Conservation (phyloP, 106 monocot species). For the Phalaenopsis aphrodite region DNA sequence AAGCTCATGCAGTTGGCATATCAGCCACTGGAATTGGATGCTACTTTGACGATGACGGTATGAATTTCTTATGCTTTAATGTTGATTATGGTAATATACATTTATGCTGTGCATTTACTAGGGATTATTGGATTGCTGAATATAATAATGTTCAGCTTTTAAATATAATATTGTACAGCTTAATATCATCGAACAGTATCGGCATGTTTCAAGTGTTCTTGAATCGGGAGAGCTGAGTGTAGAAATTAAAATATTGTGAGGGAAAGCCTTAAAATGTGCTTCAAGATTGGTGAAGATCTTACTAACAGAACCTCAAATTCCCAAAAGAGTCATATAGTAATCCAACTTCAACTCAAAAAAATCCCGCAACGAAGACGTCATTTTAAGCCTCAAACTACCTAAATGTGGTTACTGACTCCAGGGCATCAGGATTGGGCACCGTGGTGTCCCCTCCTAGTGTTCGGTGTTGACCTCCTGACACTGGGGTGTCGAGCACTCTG, state of each 20-base stretch:
- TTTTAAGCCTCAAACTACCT: too few relatives aligned
- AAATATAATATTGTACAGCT: background rate
- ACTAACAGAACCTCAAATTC: background rate
- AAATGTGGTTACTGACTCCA: too few relatives aligned
- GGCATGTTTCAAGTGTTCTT: background rate
- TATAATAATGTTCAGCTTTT: background rate
- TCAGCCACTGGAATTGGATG: slow-evolving; percentile 99
- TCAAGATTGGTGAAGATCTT: background rate
- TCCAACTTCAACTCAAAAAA: background rate
- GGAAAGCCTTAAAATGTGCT: background rate
- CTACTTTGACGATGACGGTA: slow-evolving; percentile 97
- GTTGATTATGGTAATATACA: background rate
- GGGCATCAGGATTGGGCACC: too few relatives aligned
- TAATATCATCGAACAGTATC: background rate
- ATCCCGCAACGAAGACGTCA: too few relatives aligned
- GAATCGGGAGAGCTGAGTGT: background rate
- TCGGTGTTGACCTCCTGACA: too few relatives aligned
- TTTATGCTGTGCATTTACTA: background rate
- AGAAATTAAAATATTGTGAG: background rate
- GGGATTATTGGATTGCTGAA: background rate
- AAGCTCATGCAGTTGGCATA: slow-evolving; percentile 95
- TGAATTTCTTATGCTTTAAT: background rate
- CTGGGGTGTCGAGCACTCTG: too few relatives aligned
- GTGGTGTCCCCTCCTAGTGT: too few relatives aligned
- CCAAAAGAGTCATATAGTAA: background rate